These are phyloP conservation scores for Entophlyctis luteolus DNA, from an alignment of 192 early-diverging fungal genomes.

Conservation along the genomic window DNA sequence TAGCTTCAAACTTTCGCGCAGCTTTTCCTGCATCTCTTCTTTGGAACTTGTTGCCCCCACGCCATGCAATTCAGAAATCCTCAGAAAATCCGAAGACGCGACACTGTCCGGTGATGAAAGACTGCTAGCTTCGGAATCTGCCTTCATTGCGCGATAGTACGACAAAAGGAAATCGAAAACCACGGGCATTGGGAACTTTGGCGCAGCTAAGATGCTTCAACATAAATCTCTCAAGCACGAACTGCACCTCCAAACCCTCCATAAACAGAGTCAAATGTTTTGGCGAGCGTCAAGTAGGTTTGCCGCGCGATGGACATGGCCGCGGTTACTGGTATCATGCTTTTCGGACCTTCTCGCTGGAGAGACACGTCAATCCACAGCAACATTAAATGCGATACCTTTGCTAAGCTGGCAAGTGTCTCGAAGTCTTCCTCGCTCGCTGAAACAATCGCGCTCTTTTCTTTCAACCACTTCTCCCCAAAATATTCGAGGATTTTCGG, in stretches of 20 bases:
- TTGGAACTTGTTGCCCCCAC: constrained; percentile 1
- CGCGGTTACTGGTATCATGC: no score
- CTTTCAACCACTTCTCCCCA: constrained; percentile 35
- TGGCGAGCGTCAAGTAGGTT: constrained; percentile 20
- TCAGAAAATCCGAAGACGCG: not conserved
- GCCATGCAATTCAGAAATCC: constrained; percentile 1
- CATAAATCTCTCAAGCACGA: no score
- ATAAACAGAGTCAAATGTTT: constrained; percentile 21
- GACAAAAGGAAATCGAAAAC: constrained; percentile 52
- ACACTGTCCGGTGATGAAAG: not conserved
- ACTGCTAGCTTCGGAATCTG: not conserved
- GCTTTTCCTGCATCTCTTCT: not conserved
- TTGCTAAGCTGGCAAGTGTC: constrained; percentile 25
- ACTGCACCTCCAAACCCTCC: constrained; percentile 39
- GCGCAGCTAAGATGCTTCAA: no score
- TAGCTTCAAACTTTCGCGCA: constrained; percentile 3
- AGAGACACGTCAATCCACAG: constrained; percentile 18
- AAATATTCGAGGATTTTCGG: not conserved
- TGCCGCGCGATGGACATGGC: no score
- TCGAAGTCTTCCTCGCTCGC: constrained; percentile 41
- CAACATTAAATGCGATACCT: not conserved
- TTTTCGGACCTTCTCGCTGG: not conserved
- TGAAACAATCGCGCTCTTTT: constrained; percentile 33
- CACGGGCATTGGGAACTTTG: constrained; percentile 63
- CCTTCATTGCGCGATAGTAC: constrained; percentile 32